Evolutionary conservation across 306 rosid species (phyloP), one percentile per base, ranked within the genome.

Genomic region (Quercus variabilis): DNA sequence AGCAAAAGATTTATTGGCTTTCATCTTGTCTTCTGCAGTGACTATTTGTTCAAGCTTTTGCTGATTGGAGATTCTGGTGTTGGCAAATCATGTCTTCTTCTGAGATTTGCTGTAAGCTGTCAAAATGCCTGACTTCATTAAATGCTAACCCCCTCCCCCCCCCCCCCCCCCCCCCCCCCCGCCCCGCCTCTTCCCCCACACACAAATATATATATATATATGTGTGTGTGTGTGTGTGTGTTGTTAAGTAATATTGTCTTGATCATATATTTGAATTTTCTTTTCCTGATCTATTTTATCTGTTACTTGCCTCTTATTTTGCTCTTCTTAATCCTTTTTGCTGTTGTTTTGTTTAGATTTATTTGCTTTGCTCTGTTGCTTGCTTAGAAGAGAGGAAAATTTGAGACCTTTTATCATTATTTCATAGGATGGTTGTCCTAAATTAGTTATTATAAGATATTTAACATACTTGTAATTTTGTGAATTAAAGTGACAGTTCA

Each of bases 51-150:
- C 83, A 88, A 88, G 72, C 89, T 88, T 78, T 78, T 88, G 78
- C 87, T 88, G 21, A 88, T 85, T 75, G 91, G 89, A 75, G 91
- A 88, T 55, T 88, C 89, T 19, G 91, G 89, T 18, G 91, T 88
- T 56, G 89, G 91, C 1, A 88, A 88, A 43, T 85, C 89, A 41
- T 85, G 91, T 54, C 91, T 88, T 68, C 91, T 88, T 7, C 76
- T 85, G 85, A 82, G 91, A 82, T 88, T 88, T 73, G 85, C 89
- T 31, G 91, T 88, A 80, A 85, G 91, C 20, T 7, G 17, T 20
- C 11, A n/a, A 54, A 52, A 70, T 74, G 31, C 65, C 31, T 8
- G 31, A 14, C 17, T 59, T 23, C 26, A 23, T 59, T 2, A 23
- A 58, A 21, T 9, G 18, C 54, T 49, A 1, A 15, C 15, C 15